Evolutionary conservation across 108 stramenopile genomes (phyloP).

Genomic region (Asterionellopsis glacialis): DNA sequence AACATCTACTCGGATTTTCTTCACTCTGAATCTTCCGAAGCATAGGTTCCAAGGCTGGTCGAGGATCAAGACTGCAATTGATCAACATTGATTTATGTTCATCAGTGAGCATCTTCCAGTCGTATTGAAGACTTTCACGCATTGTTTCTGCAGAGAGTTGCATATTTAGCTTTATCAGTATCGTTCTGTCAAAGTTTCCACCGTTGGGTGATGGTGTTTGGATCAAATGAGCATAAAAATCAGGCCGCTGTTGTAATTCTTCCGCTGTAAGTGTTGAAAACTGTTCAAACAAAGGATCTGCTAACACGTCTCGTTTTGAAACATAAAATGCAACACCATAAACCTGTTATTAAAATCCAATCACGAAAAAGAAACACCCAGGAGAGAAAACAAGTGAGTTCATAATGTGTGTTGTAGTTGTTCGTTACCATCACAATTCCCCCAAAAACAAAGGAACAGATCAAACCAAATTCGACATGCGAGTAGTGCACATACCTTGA

Average conservation of each 20-base stretch:
- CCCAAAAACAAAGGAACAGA: background rate
- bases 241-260: constrained; percentile 57
- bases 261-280: constrained; percentile 62
- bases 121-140: constrained; percentile 73
- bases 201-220: constrained; percentile 43
- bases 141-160: constrained; percentile 80
- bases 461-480: too few species aligned
- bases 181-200: constrained; percentile 68
- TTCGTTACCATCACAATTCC: background rate
- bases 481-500: constrained; percentile 52
- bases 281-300: constrained; percentile 54
- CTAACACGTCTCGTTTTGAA: constrained; percentile 71
- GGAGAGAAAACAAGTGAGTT: background rate
- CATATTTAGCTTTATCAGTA: constrained; percentile 86
- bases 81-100: constrained; percentile 72
- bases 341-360: constrained; percentile 44
- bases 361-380: too few species aligned
- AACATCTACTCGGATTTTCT: constrained; percentile 74
- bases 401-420: background rate
- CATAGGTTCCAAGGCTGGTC: constrained; percentile 62
- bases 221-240: constrained; percentile 68
- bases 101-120: constrained; percentile 78
- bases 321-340: constrained; percentile 85
- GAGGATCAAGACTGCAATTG: constrained; percentile 69
- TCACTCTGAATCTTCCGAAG: constrained; percentile 50